These are phyloP conservation scores for Sarocladiaceae sp. DNA, from an alignment of 2,329 filamentous ascomycete genomes.

Conservation along the genomic window DNA sequence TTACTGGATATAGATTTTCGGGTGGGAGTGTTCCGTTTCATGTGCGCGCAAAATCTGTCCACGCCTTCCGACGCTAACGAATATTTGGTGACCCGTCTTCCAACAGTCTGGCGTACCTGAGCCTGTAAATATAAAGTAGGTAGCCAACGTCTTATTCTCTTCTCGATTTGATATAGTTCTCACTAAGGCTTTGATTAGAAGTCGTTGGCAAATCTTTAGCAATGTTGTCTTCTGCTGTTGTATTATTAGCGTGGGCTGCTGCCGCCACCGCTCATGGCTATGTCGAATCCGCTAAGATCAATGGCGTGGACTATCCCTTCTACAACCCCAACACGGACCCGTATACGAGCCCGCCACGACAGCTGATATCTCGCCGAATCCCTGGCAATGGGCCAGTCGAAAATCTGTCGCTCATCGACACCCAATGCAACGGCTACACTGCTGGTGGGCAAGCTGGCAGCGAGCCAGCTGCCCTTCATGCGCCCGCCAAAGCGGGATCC, in stretches of 20 bases:
- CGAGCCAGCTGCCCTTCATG: constrained; percentile 48
- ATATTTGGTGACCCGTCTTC: too few relatives aligned
- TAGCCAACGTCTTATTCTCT: too few relatives aligned
- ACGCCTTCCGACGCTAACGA: too few relatives aligned
- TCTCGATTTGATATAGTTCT: too few relatives aligned
- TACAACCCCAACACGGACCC: constrained; percentile 38
- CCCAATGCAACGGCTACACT: constrained; percentile 53
- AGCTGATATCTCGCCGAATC: constrained; percentile 53
- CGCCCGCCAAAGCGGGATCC: constrained; percentile 47
- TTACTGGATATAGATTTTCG: too few relatives aligned
- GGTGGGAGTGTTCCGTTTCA: too few relatives aligned
- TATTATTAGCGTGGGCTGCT: constrained; percentile 27
- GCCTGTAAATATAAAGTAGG: too few relatives aligned
- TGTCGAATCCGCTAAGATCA: constrained; percentile 41
- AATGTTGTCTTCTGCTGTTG: constrained; percentile 11
- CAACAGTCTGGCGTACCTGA: too few relatives aligned
- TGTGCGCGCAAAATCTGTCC: too few relatives aligned
- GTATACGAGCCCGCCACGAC: constrained; percentile 37
- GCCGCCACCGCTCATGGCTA: constrained; percentile 45
- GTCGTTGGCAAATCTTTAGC: too few relatives aligned
- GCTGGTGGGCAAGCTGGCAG: constrained; percentile 44
- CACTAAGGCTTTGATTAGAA: too few relatives aligned
- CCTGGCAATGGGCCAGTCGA: constrained; percentile 55
- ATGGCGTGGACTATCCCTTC: constrained; percentile 27
- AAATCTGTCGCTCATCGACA: constrained; percentile 46